Evolutionary conservation across 371 early-diverging fungal genomes (phyloP).

Genomic region (Rhizopus delemar): DNA sequence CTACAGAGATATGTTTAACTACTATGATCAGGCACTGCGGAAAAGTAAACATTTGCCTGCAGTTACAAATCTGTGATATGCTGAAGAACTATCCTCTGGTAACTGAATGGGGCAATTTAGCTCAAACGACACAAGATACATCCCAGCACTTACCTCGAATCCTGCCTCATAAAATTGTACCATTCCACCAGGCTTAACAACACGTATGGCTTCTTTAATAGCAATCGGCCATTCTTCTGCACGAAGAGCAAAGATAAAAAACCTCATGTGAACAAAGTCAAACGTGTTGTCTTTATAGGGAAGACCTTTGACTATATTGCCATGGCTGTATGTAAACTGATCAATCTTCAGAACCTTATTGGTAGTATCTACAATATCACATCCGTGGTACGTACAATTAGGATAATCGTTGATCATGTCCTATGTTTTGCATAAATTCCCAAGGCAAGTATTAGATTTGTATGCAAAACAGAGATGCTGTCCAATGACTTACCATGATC

Average conservation of each 20-base stretch:
- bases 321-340: slow-evolving; percentile 2
- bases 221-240: slow-evolving; percentile 24
- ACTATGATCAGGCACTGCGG: too few relatives aligned
- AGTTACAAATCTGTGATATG: too few relatives aligned
- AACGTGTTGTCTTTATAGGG: slow-evolving; percentile 29
- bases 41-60: too few relatives aligned
- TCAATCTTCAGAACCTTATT: slow-evolving; percentile 29
- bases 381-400: slow-evolving; percentile 40
- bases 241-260: slow-evolving; percentile 31
- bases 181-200: slow-evolving; percentile 25
- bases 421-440: background rate
- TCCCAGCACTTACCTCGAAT: slow-evolving; percentile 13
- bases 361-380: slow-evolving; percentile 38
- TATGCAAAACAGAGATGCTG: background rate
- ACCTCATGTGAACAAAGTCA: slow-evolving; percentile 26
- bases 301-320: slow-evolving; percentile 41
- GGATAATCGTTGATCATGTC: slow-evolving; percentile 43
- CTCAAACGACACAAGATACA: too few relatives aligned
- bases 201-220: slow-evolving; percentile 23
- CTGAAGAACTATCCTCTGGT: too few relatives aligned
- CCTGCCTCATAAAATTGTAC: slow-evolving; percentile 42
- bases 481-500: slow-evolving; percentile 13
- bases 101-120: too few relatives aligned
- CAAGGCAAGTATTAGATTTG: background rate
- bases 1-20: too few relatives aligned